Percentiles rank a stretch among this genome's conserved stretches.
These are phyloP conservation scores for Suhomyces wounanorum DNA, from an alignment of 1,139 yeast genomes.

Conservation along the genomic window DNA sequence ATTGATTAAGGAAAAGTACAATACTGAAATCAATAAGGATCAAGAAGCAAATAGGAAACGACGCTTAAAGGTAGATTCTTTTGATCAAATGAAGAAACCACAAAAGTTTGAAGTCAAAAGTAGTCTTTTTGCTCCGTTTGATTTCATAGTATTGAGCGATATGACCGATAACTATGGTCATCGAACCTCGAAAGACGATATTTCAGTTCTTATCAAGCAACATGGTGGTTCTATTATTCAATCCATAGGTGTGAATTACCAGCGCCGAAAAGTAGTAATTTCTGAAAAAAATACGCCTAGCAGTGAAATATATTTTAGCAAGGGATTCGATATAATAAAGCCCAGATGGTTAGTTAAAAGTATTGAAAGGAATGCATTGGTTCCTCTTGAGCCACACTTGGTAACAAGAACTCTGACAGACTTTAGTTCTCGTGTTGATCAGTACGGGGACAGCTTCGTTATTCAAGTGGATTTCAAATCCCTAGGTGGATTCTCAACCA, in stretches of 20 bases:
- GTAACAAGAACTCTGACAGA: constrained; percentile 33
- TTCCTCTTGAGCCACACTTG: constrained; percentile 64
- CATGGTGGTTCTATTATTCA: constrained; percentile 53
- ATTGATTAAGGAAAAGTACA: constrained; percentile 33
- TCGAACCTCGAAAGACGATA: constrained; percentile 33
- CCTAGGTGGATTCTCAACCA: constrained; percentile 4
- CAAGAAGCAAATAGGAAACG: constrained; percentile 32
- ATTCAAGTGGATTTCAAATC: constrained; percentile 20
- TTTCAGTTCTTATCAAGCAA: constrained; percentile 40
- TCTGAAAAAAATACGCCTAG: constrained; percentile 24
- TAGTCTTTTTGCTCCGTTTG: constrained; percentile 26
- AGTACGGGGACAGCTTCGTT: constrained; percentile 56
- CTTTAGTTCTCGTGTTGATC: constrained; percentile 38
- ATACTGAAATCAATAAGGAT: constrained; percentile 25
- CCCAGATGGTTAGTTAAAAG: constrained; percentile 80
- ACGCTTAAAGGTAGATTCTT: constrained; percentile 15
- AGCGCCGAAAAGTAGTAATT: constrained; percentile 16
- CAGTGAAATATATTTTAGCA: constrained; percentile 35
- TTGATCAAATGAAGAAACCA: constrained; percentile 10
- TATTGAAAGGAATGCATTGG: constrained; percentile 39
- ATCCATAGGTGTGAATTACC: constrained; percentile 6
- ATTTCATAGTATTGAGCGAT: constrained; percentile 47
- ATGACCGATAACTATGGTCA: constrained; percentile 28
- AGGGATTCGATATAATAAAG: constrained; percentile 59
- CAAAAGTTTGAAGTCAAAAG: constrained; percentile 18